Evolutionary conservation across 202 grass and related monocot genomes (phyloP).

Genomic region (Dendrocalamus latiflorus): DNA sequence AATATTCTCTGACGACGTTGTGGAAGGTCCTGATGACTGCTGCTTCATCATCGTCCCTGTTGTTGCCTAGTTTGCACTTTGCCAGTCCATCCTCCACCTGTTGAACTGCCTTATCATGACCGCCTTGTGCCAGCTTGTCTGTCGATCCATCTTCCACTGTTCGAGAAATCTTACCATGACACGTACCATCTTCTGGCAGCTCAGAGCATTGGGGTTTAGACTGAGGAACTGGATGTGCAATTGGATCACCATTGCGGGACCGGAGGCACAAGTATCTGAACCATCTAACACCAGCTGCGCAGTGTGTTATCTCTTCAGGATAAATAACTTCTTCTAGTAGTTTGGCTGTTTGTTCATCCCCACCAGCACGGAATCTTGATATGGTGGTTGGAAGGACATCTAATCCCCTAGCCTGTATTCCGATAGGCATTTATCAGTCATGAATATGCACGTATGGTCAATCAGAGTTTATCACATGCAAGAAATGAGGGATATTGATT

Average conservation of each 20-base stretch:
- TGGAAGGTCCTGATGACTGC: conserved; percentile 59
- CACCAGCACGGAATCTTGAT: conserved; percentile 62
- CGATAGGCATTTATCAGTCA: neutral
- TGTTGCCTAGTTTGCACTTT: neutral
- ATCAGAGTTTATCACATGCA: neutral
- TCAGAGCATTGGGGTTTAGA: neutral
- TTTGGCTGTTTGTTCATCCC: conserved; percentile 74
- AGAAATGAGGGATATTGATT: neutral
- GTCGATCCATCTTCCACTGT: neutral
- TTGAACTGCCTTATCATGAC: neutral
- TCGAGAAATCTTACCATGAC: neutral
- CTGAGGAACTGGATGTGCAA: neutral
- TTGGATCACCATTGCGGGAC: neutral
- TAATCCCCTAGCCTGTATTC: conserved; percentile 74
- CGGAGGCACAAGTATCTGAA: conserved; percentile 68
- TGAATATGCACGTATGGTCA: neutral
- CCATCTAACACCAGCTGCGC: conserved; percentile 80
- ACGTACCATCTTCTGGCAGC: neutral
- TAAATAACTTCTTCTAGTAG: conserved; percentile 70
- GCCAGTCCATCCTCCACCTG: conserved; percentile 10
- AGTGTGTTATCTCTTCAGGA: conserved; percentile 87
- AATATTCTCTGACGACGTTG: conserved; percentile 63
- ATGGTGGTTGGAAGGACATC: conserved; percentile 90
- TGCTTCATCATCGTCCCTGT: neutral
- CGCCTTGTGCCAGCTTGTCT: neutral